These are phyloP conservation scores for Dipodascus geniculatus DNA, from an alignment of 805 yeast species.

Conservation along the genomic window DNA sequence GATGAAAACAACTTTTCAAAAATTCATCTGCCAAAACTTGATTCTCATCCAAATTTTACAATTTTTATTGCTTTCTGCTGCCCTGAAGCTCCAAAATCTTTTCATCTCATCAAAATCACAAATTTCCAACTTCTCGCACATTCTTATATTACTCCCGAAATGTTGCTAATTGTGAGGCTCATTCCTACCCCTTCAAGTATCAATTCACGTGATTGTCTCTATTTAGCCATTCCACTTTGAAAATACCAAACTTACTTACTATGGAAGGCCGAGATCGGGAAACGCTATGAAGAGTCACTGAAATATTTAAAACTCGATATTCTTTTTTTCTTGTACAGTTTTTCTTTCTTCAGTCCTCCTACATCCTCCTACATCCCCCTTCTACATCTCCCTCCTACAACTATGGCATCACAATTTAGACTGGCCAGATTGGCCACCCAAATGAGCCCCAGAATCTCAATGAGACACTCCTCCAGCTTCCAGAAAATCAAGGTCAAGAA, in stretches of 20 bases:
- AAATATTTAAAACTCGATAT: not conserved
- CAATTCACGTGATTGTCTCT: not conserved
- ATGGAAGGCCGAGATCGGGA: not conserved
- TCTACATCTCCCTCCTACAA: not conserved
- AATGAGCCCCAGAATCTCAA: not conserved
- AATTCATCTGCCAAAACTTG: too few species aligned
- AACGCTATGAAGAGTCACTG: not conserved
- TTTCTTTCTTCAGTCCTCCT: not conserved
- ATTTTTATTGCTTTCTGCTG: too few species aligned
- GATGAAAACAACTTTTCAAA: too few species aligned
- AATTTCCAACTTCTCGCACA: too few species aligned
- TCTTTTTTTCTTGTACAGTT: not conserved
- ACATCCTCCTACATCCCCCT: not conserved
- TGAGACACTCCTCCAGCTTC: constrained; percentile 4
- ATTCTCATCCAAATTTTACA: too few species aligned
- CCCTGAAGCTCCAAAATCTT: too few species aligned
- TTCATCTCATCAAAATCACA: too few species aligned
- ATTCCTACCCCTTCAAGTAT: too few species aligned
- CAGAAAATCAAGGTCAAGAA: constrained; percentile 66
- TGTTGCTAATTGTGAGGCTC: too few species aligned
- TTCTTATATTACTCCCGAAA: too few species aligned
- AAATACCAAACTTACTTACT: too few species aligned
- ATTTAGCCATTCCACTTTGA: too few species aligned
- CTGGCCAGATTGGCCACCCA: not conserved
- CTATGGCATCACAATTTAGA: not conserved